These are phyloP conservation scores for Fraxinus greggii DNA, from an alignment of 305 asterid genomes.

Conservation along the genomic window DNA sequence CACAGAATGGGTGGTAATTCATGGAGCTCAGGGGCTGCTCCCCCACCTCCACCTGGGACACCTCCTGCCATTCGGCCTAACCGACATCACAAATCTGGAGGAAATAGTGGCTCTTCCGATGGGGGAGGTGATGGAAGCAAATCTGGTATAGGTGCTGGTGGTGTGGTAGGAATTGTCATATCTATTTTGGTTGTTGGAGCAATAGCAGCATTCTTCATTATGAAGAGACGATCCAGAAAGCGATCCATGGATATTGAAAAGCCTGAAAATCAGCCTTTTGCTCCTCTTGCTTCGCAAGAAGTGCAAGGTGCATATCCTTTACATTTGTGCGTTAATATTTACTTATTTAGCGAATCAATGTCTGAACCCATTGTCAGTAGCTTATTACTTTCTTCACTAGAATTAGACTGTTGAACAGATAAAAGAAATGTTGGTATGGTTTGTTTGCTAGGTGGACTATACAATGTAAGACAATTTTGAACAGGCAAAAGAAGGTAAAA, in stretches of 20 bases:
- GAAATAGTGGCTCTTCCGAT: conserved; percentile 35
- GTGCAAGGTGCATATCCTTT: conserved; percentile 49
- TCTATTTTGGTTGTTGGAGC: conserved; percentile 76
- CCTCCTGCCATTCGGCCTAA: conserved; percentile 67
- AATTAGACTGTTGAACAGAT: not conserved
- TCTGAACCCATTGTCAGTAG: not conserved
- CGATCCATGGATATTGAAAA: conserved; percentile 66
- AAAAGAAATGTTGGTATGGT: not conserved
- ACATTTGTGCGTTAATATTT: not conserved
- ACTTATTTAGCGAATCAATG: conserved; percentile 3
- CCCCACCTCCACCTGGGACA: conserved; percentile 96
- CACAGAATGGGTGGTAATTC: conserved; percentile 68
- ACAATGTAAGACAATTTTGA: not conserved
- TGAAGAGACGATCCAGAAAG: conserved; percentile 65
- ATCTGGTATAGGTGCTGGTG: conserved; percentile 82
- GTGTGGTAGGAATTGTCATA: conserved; percentile 81
- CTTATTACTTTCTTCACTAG: not conserved
- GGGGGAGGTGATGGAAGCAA: conserved; percentile 39
- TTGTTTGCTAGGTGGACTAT: not conserved
- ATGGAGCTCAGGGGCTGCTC: conserved; percentile 80
- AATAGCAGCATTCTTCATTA: conserved; percentile 59
- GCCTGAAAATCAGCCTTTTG: conserved; percentile 61
- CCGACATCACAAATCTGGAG: conserved; percentile 42
- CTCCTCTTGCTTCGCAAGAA: conserved; percentile 69
- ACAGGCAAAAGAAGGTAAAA: not conserved